Evolutionary conservation across 805 yeast genomes (phyloP), one percentile per base, ranked within the genome.

Genomic region (Suhomyces sp.): DNA sequence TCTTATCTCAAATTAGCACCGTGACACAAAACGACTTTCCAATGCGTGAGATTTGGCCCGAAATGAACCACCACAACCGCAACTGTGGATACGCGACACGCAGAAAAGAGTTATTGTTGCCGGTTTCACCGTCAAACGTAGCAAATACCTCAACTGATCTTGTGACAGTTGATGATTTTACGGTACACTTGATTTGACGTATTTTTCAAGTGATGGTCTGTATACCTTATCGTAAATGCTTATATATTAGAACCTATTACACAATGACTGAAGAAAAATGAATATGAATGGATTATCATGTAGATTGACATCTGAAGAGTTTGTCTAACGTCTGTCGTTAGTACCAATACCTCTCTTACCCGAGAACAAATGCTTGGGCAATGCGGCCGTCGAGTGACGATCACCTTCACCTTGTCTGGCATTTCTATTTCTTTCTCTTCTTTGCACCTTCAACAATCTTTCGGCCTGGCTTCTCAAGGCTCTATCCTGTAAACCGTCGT

Each of bases 281-380:
- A 37, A n/a, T 9, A 17, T n/a, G 17, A 37, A 37, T 31, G 9
- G 13, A 31, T 31, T 6, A 40, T n/a, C n/a, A n/a, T n/a, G n/a
- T n/a, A n/a, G n/a, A n/a, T n/a, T n/a, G n/a, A n/a, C n/a, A n/a
- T 12, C 5, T 27, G 31, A 5, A 12, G 27, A 19, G n/a, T n/a
- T 12, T n/a, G 31, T 27, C 63, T 78, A 89, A 80, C 98, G 93
- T 75, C 88, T 82, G 71, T 90, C 96, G 57, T 90, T 85, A 71
- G 86, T 87, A 71, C 97, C 97, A 64, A 83, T 84, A 78, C 97
- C 96, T 76, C 99, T 85, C 82, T 94, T 94, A 76, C 99, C 99
- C 63, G 90, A 76, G 78, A 87, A 88, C 81, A 94, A 79, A 76
- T 94, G 99, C 79, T 92, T 93, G 57, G 97, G 97, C 76, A 89